Evolutionary conservation across 176 grass and related monocot genomes (phyloP).

Genomic region (Neostapfia colusana): DNA sequence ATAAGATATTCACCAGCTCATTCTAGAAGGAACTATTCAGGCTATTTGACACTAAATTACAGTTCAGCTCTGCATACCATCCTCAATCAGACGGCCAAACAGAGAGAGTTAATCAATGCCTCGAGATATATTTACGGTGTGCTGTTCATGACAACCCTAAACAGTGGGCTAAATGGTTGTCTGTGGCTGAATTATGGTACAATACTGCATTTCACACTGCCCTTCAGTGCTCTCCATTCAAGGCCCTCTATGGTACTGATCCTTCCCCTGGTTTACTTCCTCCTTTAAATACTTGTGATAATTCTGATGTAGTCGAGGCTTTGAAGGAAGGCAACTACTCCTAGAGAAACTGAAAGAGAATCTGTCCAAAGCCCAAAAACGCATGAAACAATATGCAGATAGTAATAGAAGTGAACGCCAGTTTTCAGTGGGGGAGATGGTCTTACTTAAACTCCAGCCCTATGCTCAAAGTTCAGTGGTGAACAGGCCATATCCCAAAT

Average conservation of each 20-base stretch:
- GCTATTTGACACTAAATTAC: too few species aligned
- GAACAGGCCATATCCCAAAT: not conserved
- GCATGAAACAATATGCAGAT: not conserved
- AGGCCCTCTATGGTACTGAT: not conserved
- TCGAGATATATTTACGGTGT: not conserved
- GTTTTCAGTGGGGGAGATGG: not conserved
- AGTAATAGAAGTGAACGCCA: rapidly evolving
- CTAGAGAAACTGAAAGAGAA: not conserved
- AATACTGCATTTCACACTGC: not conserved
- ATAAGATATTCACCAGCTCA: too few species aligned
- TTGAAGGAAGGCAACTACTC: rapidly evolving
- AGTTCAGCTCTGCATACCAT: not conserved
- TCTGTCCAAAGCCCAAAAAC: not conserved
- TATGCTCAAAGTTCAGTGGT: not conserved
- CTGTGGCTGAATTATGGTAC: not conserved
- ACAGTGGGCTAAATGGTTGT: not conserved
- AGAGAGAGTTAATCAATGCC: not conserved
- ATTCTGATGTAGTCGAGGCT: rapidly evolving
- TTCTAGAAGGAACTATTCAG: too few species aligned
- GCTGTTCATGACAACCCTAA: not conserved
- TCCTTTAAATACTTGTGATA: not conserved
- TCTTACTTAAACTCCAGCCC: not conserved
- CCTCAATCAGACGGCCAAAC: not conserved
- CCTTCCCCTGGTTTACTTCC: not conserved
- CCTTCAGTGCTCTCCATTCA: not conserved